These are phyloP conservation scores for Carex cristatella DNA, from an alignment of 176 grass and related monocot species.

Conservation along the genomic window DNA sequence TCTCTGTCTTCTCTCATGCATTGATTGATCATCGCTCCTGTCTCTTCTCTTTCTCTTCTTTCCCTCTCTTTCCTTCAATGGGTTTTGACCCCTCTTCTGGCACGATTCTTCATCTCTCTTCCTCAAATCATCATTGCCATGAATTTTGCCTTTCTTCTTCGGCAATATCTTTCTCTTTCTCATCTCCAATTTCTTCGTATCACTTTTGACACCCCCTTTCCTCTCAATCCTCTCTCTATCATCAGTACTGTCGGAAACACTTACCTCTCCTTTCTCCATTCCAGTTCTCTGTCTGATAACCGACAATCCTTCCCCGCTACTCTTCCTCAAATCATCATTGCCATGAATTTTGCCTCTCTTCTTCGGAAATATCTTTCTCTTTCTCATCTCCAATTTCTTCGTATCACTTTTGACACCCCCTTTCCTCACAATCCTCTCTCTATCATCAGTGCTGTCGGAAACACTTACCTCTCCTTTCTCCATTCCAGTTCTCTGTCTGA, in stretches of 20 bases:
- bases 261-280: background rate
- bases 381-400: background rate
- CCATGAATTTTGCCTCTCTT: background rate
- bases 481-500: background rate
- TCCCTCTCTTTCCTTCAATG: background rate
- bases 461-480: background rate
- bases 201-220: background rate
- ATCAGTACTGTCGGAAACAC: background rate
- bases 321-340: background rate
- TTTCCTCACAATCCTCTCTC: background rate
- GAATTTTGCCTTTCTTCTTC: background rate
- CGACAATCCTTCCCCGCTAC: background rate
- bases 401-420: background rate
- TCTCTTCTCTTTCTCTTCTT: background rate
- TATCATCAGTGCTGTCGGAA: background rate
- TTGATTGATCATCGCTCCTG: background rate
- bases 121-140: background rate
- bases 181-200: background rate
- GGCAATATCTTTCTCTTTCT: background rate
- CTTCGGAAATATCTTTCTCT: background rate
- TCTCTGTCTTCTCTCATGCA: background rate
- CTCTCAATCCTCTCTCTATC: background rate
- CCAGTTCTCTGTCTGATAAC: background rate
- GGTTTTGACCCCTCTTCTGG: background rate
- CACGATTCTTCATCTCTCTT: background rate